Conservation (phyloP, 2,329 filamentous ascomycete species). For the Fusarium buharicum region DNA sequence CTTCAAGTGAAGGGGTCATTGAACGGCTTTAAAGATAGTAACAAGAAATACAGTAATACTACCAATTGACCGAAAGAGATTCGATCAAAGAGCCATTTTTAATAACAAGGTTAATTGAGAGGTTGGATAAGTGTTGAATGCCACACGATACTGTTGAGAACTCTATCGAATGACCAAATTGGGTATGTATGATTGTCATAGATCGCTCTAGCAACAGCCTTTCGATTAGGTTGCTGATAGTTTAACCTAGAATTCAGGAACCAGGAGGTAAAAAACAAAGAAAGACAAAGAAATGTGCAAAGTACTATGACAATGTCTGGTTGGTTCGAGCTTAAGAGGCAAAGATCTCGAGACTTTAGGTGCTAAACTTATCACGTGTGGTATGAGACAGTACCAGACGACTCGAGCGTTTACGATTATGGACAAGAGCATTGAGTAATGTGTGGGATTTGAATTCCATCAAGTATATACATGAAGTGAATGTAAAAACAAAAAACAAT, state of each 20-base stretch:
- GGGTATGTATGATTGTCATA: conserved; percentile 13
- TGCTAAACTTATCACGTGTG: neutral
- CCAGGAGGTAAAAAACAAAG: neutral
- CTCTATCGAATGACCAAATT: conserved; percentile 9
- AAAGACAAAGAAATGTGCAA: neutral
- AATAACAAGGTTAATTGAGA: conserved; percentile 11
- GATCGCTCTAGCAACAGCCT: conserved; percentile 10
- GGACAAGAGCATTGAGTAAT: conserved; percentile 1
- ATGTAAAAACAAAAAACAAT: conserved; percentile 28
- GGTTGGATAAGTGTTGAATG: neutral
- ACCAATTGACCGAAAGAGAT: neutral
- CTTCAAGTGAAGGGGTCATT: conserved; percentile 4
- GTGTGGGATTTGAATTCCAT: conserved; percentile 24
- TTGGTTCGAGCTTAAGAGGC: neutral
- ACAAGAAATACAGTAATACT: neutral
- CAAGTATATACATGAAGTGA: conserved; percentile 39
- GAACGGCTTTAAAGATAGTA: conserved; percentile 1
- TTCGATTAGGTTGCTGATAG: conserved; percentile 4
- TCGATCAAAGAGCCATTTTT: neutral
- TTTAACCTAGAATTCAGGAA: conserved; percentile 15
- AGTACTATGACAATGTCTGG: neutral
- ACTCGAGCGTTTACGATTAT: neutral
- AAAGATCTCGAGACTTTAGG: conserved; percentile 12
- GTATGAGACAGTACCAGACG: neutral
- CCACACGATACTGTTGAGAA: conserved; percentile 26